Conservation (phyloP, 768 basidiomycete species). For the Boletus tylopilopsis region DNA sequence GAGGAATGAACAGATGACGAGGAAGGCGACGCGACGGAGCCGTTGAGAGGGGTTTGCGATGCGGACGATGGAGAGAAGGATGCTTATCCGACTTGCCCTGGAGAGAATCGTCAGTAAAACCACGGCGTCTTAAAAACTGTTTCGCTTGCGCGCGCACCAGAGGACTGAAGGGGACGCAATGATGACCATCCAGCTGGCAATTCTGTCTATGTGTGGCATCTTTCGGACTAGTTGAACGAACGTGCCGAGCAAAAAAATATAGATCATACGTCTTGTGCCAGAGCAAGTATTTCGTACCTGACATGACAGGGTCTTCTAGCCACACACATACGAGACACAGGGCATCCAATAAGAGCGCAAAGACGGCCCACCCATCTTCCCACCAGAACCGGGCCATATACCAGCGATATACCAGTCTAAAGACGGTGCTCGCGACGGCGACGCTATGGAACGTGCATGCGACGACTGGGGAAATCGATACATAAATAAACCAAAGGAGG, state of each 20-base stretch:
- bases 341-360: conserved; percentile 21
- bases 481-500: not conserved
- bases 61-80: conserved; percentile 23
- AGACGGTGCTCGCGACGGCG: conserved; percentile 23
- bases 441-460: conserved; percentile 13
- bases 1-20: conserved; percentile 14
- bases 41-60: conserved; percentile 9
- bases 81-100: conserved; percentile 25
- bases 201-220: not conserved
- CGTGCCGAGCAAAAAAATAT: not conserved
- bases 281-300: not conserved
- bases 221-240: not conserved
- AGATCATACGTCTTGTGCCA: too few species aligned
- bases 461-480: conserved; percentile 9
- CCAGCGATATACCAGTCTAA: conserved; percentile 22
- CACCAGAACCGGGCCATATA: conserved; percentile 24
- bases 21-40: conserved; percentile 1
- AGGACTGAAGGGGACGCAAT: conserved; percentile 16
- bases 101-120: not conserved
- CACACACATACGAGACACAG: conserved; percentile 7
- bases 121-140: not conserved
- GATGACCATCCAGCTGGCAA: conserved; percentile 9
- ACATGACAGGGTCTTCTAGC: not conserved
- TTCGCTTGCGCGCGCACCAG: conserved; percentile 22
- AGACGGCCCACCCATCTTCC: conserved; percentile 27